Evolutionary conservation across 129 eudicot genomes (phyloP).

Genomic region (Pulicaria dysenterica): DNA sequence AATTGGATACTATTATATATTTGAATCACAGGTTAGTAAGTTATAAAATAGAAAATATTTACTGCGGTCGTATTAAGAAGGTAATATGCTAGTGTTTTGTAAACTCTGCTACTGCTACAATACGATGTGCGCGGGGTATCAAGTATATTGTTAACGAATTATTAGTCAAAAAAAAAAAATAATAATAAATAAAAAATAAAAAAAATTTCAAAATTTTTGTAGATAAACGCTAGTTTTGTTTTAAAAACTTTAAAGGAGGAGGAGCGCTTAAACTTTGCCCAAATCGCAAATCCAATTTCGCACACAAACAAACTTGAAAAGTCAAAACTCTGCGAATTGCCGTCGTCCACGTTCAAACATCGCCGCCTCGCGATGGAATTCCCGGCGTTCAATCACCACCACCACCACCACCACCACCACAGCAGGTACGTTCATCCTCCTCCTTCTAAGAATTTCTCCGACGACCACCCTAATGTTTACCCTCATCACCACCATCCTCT

Average conservation of each 20-base stretch:
- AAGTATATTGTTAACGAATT: too few species aligned
- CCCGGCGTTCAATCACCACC: constrained; percentile 49
- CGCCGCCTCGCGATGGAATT: constrained; percentile 45
- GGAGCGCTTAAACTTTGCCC: constrained; percentile 9
- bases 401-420: constrained; percentile 36
- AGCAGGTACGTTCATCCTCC: constrained; percentile 51
- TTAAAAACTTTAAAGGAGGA: background rate
- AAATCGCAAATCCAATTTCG: constrained; percentile 6
- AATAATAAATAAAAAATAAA: too few species aligned
- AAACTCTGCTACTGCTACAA: too few species aligned
- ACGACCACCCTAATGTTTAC: constrained; percentile 29
- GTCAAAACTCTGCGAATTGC: constrained; percentile 22
- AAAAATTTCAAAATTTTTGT: too few species aligned
- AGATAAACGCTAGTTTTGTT: too few species aligned
- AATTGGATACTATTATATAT: too few species aligned
- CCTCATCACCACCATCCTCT: constrained; percentile 39
- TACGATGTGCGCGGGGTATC: too few species aligned
- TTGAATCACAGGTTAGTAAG: too few species aligned
- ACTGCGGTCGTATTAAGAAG: too few species aligned
- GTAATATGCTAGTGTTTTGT: too few species aligned
- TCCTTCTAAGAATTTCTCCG: constrained; percentile 34
- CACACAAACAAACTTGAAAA: constrained; percentile 12
- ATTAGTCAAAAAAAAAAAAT: too few species aligned
- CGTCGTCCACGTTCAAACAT: background rate
- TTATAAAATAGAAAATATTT: too few species aligned